Base-by-base conservation (phyloP, 1,284 basidiomycete species). In the Psilocybe mexicana region DNA sequence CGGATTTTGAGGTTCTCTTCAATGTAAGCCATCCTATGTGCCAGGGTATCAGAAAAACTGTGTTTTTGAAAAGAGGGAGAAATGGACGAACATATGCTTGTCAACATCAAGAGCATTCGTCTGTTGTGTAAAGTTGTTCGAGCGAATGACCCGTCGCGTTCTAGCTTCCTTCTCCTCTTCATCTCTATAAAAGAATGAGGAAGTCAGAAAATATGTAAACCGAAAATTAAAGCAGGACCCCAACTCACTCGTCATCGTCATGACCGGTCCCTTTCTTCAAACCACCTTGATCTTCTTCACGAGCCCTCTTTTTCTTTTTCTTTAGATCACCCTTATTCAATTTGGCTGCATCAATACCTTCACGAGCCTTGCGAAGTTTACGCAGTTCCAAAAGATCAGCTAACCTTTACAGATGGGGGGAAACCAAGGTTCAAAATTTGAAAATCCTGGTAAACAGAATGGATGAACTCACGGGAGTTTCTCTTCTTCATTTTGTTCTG, bases 61-160 rank as follows among this genome's bases (percentile, higher is more conserved):
- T n/a, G n/a, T 12, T 18, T 44, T 28, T n/a, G 7, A 12, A 14
- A 5, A 23, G 18, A 35, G 36, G 57, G 46, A 36, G 51, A 50
- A 28, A 49, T 8, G 14, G n/a, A 65, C 90, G 46, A 59, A 96
- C 96, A 98, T 98, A 70, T 98, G 96, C 69, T 97, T 98, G 76
- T 99, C 96, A 5, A 98, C 94, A 69, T 98, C 96, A 10, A 98
- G 81, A 1, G 88, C 87, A 69, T 97, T 97, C 1, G 96, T 99
- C 74, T 98, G 96, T 62, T 94, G 91, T 0, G 96, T 98, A 71
- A 99, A 98, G 76, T 98, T 97, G 75, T 93, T 96, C 25, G 85
- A 81, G 49, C 93, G 82, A 3, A 98, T 86, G 4, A 87, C 86
- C 57, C 88, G 80, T 54, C 92, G 79, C 28, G 90, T 85, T 61